Percentiles rank a stretch among this genome's conserved stretches.
These are phyloP conservation scores for Albophoma yamanashiensis DNA, from an alignment of 2,329 filamentous ascomycete species.

Conservation along the genomic window DNA sequence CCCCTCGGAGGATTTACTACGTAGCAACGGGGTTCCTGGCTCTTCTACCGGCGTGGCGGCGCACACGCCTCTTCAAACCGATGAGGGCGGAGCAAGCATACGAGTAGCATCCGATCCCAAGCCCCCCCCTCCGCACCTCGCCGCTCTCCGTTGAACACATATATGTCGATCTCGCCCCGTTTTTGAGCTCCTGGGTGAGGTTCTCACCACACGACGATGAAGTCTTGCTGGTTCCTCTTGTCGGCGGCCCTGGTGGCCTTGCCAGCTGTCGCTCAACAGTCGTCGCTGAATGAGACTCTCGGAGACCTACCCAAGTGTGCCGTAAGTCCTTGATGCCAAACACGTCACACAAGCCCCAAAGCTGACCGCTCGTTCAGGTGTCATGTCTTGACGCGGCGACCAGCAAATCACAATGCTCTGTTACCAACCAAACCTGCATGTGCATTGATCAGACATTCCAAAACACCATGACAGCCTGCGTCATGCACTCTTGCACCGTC, in stretches of 20 bases:
- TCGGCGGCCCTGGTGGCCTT: not conserved
- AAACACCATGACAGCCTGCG: conserved; percentile 14
- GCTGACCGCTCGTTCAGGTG: not conserved
- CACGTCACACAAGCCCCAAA: not conserved
- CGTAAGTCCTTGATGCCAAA: not conserved
- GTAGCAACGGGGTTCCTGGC: not conserved
- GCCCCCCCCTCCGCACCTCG: not conserved
- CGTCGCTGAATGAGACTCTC: not conserved
- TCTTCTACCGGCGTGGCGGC: not conserved
- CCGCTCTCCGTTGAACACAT: not conserved
- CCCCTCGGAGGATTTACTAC: not conserved
- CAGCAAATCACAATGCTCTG: conserved; percentile 13
- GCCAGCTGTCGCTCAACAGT: not conserved
- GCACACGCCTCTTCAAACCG: not conserved
- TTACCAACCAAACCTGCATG: conserved; percentile 17
- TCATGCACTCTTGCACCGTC: conserved; percentile 15
- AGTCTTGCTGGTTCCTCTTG: not conserved
- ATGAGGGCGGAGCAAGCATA: not conserved
- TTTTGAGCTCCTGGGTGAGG: not conserved
- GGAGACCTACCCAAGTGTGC: not conserved
- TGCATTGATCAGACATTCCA: conserved; percentile 18
- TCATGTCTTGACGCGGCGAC: conserved; percentile 14
- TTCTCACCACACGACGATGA: not conserved
- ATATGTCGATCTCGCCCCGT: not conserved
- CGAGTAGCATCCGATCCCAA: not conserved